A percentile compares a stretch with the other conserved stretches of the same genome.
Evolutionary conservation across 441 rosid species (phyloP).

Genomic region (Populus hybrid): DNA sequence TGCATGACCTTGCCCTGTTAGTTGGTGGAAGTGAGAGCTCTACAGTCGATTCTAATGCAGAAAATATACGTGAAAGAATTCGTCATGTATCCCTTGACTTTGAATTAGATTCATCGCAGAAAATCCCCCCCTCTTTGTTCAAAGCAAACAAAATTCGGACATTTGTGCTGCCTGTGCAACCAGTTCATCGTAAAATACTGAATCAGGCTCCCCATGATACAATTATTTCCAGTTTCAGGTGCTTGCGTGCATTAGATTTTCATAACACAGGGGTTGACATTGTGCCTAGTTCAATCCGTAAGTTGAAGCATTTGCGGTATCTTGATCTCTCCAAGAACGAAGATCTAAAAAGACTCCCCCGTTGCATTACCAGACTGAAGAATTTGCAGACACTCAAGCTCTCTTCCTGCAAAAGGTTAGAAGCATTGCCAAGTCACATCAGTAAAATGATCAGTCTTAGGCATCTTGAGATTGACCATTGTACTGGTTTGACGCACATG

Average conservation of each 20-base stretch:
- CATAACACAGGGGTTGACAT: conserved; percentile 12
- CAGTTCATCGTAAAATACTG: neutral
- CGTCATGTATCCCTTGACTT: neutral
- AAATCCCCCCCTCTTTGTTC: conserved; percentile 13
- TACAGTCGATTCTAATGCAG: neutral
- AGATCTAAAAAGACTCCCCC: conserved; percentile 14
- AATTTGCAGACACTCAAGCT: conserved; percentile 20
- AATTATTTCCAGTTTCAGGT: conserved; percentile 12
- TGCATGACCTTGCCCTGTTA: conserved; percentile 22
- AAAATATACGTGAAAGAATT: neutral
- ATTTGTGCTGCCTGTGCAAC: conserved; percentile 7
- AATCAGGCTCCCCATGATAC: neutral
- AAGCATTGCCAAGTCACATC: conserved; percentile 10
- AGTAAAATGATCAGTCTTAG: neutral
- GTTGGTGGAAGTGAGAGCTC: conserved; percentile 18
- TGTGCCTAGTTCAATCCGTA: conserved; percentile 9
- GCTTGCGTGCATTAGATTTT: conserved; percentile 17
- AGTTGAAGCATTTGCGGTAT: neutral
- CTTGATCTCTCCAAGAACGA: conserved; percentile 24
- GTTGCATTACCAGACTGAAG: conserved; percentile 8
- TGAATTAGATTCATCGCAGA: neutral
- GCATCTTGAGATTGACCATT: conserved; percentile 17
- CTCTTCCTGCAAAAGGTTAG: conserved; percentile 15
- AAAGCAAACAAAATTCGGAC: conserved; percentile 21
- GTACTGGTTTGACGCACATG: conserved; percentile 6